A percentile compares a stretch with the other conserved stretches of the same genome.
phyloP scores from a whole-genome alignment of 768 basidiomycete species.

The Lactarius akahatsu region DNA sequence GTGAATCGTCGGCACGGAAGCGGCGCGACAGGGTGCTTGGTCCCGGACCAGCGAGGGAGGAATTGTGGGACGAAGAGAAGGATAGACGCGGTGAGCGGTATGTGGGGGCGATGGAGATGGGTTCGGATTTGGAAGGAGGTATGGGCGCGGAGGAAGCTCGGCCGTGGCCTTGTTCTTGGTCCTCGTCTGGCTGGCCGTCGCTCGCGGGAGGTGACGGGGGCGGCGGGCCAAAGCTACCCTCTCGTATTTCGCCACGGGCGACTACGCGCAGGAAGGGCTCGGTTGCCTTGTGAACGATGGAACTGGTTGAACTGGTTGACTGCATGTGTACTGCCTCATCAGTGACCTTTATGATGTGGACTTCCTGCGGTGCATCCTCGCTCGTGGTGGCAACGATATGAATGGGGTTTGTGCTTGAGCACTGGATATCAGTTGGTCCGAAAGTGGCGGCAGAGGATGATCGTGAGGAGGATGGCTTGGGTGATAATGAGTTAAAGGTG shows the following conservation, averaged over 20 bases:
- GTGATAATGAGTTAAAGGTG: constrained; percentile 4
- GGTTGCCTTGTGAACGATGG: constrained; percentile 39
- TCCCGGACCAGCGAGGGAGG: constrained; percentile 24
- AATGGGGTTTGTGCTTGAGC: constrained; percentile 36
- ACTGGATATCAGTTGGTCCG: constrained; percentile 17
- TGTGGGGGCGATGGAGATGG: constrained; percentile 1
- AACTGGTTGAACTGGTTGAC: constrained; percentile 38
- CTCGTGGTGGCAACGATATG: constrained; percentile 35
- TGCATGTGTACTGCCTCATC: constrained; percentile 48
- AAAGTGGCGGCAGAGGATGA: constrained; percentile 26
- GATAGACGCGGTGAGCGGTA: constrained; percentile 18
- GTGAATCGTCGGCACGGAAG: constrained; percentile 31
- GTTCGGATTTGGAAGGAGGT: constrained; percentile 19
- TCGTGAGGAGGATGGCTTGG: constrained; percentile 23
- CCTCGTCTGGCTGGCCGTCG: constrained; percentile 32
- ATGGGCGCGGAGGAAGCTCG: neutral
- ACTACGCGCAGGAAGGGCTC: constrained; percentile 39
- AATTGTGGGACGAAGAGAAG: constrained; percentile 22
- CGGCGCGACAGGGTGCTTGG: constrained; percentile 24
- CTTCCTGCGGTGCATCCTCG: constrained; percentile 43
- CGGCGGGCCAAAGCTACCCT: constrained; percentile 48
- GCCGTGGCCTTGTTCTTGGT: constrained; percentile 1
- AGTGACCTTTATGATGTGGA: constrained; percentile 56
- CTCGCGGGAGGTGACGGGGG: constrained; percentile 56
- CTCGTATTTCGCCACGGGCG: constrained; percentile 24